phyloP scores from a whole-genome alignment of 176 grass and related monocot genomes.

The Phyllostachys edulis region DNA sequence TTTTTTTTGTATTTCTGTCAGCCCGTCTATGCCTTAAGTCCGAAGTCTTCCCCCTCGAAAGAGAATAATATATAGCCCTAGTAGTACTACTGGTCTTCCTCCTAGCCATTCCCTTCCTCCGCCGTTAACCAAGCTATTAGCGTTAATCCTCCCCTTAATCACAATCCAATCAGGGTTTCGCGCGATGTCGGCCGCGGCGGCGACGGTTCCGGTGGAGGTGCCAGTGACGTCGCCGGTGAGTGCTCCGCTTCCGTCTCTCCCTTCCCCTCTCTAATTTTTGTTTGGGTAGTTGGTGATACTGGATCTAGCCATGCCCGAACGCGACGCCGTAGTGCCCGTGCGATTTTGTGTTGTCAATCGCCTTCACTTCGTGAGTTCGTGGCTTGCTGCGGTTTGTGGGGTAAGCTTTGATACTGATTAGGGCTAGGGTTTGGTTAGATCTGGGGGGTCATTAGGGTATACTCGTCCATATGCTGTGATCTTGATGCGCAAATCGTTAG shows the following conservation, averaged over 20 bases:
- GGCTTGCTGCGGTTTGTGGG: not conserved
- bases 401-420: not conserved
- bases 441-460: not conserved
- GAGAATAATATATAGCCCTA: too few species aligned
- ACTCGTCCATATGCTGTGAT: not conserved
- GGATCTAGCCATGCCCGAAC: conserved; percentile 33
- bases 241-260: not conserved
- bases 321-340: too few species aligned
- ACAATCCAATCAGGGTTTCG: not conserved
- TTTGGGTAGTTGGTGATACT: not conserved
- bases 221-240: conserved; percentile 30
- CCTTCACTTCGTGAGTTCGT: not conserved
- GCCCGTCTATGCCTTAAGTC: not conserved
- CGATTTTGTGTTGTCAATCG: not conserved
- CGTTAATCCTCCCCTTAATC: not conserved
- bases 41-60: not conserved
- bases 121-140: not conserved
- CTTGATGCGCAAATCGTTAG: not conserved
- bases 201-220: conserved; percentile 4
- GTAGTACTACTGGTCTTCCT: not conserved
- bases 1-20: too few species aligned
- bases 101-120: not conserved
- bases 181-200: conserved; percentile 20
- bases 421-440: conserved; percentile 27
- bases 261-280: not conserved